Evolutionary conservation across 1,139 yeast species (phyloP).

Genomic region (Sugiyamaella grinbergsii): DNA sequence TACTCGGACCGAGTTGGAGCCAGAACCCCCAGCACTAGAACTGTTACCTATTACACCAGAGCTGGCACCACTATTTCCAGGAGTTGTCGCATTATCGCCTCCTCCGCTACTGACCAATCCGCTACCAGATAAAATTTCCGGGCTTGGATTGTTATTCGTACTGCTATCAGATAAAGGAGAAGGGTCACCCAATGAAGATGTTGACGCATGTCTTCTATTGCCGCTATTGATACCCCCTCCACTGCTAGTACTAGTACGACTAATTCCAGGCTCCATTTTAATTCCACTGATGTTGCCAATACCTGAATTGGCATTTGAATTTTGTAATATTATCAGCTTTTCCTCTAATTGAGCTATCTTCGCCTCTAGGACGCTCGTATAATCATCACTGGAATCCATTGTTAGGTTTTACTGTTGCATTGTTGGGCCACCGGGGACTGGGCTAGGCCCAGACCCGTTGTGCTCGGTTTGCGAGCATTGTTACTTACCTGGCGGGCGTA

Average conservation of each 20-base stretch:
- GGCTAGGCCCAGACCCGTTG: constrained; percentile 2
- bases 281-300: neutral
- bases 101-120: neutral
- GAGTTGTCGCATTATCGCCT: neutral
- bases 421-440: constrained; percentile 8
- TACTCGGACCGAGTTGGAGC: constrained; percentile 23
- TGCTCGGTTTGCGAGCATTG: neutral
- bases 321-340: constrained; percentile 20
- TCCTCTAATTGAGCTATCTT: constrained; percentile 53
- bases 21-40: neutral
- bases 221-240: neutral
- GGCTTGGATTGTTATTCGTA: constrained; percentile 17
- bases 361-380: constrained; percentile 54
- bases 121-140: constrained; percentile 4
- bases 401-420: too few relatives aligned
- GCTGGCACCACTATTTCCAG: neutral
- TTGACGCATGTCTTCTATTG: constrained; percentile 1
- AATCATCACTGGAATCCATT: constrained; percentile 49
- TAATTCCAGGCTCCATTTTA: constrained; percentile 5
- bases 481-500: constrained; percentile 32
- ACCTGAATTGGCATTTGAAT: neutral
- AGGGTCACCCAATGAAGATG: constrained; percentile 6
- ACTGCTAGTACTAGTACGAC: neutral
- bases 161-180: constrained; percentile 19
- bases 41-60: neutral